Evolutionary conservation across 352 stramenopile species (phyloP), one percentile per base, ranked within the genome.

Genomic region (Thraustochytrium striatum): DNA sequence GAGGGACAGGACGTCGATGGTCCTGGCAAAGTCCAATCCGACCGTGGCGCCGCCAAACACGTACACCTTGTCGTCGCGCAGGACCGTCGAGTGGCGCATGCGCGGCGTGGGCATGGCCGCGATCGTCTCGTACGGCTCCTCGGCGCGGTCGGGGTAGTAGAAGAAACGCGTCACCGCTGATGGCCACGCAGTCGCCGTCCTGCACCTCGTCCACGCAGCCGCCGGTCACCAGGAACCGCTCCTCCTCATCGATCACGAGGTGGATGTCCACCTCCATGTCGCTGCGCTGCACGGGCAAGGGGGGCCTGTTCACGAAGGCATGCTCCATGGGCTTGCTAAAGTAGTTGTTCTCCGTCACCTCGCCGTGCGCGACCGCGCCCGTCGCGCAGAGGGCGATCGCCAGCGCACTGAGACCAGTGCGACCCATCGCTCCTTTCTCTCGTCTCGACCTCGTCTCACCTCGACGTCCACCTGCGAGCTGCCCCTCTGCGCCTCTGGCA

Each of bases 1-100:
- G 2, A 50, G 3, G 39, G 72, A 47, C 28, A 72, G 55, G 30
- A 79, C 58, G 35, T 79, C 69, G 36, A 79, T 9, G 9, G 55
- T 62, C 47, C 16, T 16, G 16, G 47, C 47, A 16, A 21, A 25
- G 33, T 9, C 25, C 8, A 30, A 16, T 16, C 55, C 55, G 21
- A 21, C 21, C 43, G 43, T 52, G 9, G 16, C 9, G n/a, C 55
- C 55, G 33, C 55, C 55, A 36, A 62, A 25, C 55, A 62, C 55
- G 33, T 62, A 62, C 9, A 62, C 25, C 55, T 62, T 62, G 55
- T 9, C 9, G n/a, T 25, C 55, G 9, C 55, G 55, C 55, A 62
- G 55, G 25, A n/a, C n/a, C 13, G 33, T n/a, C 9, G 9, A 25
- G 33, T 62, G 55, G 55, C 55, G 55, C 25, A n/a, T 9, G 13